Conservation (phyloP, 305 asterid genomes). For the Withania somnifera region DNA sequence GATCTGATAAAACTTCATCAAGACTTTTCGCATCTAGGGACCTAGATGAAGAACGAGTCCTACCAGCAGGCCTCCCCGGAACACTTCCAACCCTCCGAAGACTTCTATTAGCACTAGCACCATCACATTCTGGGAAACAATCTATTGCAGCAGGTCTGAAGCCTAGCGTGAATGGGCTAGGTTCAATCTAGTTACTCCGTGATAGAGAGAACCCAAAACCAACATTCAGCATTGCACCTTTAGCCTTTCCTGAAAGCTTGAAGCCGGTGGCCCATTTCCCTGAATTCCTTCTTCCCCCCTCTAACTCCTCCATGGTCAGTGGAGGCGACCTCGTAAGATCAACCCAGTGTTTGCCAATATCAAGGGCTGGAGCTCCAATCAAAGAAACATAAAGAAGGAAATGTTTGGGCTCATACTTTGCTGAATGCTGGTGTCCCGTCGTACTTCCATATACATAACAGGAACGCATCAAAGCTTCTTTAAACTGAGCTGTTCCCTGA, state of each 20-base stretch:
- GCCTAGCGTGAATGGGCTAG: slow-evolving; percentile 28
- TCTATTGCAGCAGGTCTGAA: slow-evolving; percentile 10
- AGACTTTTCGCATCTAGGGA: slow-evolving; percentile 21
- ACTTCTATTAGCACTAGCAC: slow-evolving; percentile 3
- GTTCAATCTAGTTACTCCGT: slow-evolving; percentile 35
- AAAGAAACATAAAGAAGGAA: slow-evolving; percentile 51
- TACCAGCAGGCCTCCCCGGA: slow-evolving; percentile 17
- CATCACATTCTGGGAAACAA: slow-evolving; percentile 22
- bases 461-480: slow-evolving; percentile 63
- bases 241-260: slow-evolving; percentile 68
- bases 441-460: slow-evolving; percentile 45
- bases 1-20: slow-evolving; percentile 23
- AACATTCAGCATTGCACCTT: slow-evolving; percentile 64
- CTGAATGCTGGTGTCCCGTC: slow-evolving; percentile 38
- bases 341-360: slow-evolving; percentile 69
- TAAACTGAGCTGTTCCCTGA: slow-evolving; percentile 52
- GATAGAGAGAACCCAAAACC: slow-evolving; percentile 59
- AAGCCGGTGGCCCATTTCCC: slow-evolving; percentile 85
- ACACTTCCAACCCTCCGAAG: slow-evolving; percentile 19
- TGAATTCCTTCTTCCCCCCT: slow-evolving; percentile 39
- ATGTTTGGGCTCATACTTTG: slow-evolving; percentile 65
- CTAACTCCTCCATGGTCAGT: slow-evolving; percentile 58
- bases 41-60: slow-evolving; percentile 18
- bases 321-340: slow-evolving; percentile 86
- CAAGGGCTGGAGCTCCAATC: slow-evolving; percentile 44